Evolutionary conservation across 2,329 filamentous ascomycete species (phyloP), one percentile per base, ranked within the genome.

Genomic region (Nothopassalora personata): DNA sequence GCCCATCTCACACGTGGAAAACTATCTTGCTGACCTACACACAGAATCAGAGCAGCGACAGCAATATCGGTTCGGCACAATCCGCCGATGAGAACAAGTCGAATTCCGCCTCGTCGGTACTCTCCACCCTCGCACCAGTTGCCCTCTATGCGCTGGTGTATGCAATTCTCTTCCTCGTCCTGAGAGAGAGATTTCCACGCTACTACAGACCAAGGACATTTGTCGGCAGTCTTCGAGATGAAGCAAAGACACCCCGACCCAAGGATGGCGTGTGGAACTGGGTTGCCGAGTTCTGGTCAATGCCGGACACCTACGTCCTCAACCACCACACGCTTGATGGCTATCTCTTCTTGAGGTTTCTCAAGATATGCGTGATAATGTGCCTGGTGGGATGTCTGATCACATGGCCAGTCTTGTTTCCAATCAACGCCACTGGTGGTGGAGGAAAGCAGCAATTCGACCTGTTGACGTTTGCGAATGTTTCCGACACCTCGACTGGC

Each of bases 301-400:
- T 86, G 19, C 79, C 82, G 3, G 92, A 97, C 72, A 86, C 86
- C 45, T 91, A 90, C 70, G 85, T 92, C 28, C 83, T 97, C 23
- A 90, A 94, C 69, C 91, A 96, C 77, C 90, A 93, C 72, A 95
- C 91, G 0, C 83, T 99, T 63, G 93, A 99, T 72, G 89, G 89
- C 33, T 97, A 93, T 74, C 85, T 97, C 54, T 91, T 95, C 73
- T 80, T 97, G 30, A 90, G 93, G 36, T 96, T 93, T 70, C 77
- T 97, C 64, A 90, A 91, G 70, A 87, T 94, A 56, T 79, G 87
- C 30, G 84, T 87, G 56, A 81, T 88, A 60, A 88, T 95, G 65
- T 92, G 88, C 75, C 83, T 97, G 49, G 87, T 93, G 9, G 94
- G 94, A 59, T 90, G 87, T 69, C 79, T 83, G 66, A 86, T 97